Percentiles rank a stretch among this genome's conserved stretches.
Evolutionary conservation across 1,284 basidiomycete genomes (phyloP).

Genomic region (Ganoderma lingzhi): DNA sequence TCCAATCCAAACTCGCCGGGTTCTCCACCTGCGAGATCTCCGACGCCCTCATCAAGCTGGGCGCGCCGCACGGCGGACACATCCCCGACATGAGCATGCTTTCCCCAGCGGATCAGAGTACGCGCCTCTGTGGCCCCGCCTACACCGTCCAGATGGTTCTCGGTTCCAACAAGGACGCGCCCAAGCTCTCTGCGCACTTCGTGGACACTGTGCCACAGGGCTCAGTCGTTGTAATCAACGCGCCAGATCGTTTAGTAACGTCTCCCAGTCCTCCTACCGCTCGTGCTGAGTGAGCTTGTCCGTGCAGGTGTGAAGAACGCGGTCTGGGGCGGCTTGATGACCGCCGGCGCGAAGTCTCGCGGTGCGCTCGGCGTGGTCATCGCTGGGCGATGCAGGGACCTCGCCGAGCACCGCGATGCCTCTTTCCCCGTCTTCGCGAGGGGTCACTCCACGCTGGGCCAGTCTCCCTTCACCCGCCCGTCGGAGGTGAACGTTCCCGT

Average conservation of each 20-base stretch:
- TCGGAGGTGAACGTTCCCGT: conserved; percentile 82
- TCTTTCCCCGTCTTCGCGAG: conserved; percentile 84
- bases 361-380: conserved; percentile 81
- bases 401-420: conserved; percentile 76
- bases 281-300: conserved; percentile 20
- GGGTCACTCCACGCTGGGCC: conserved; percentile 87
- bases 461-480: conserved; percentile 87
- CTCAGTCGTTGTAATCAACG: conserved; percentile 80
- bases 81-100: conserved; percentile 81
- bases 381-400: conserved; percentile 85
- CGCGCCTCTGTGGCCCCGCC: conserved; percentile 76
- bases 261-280: neutral
- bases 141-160: conserved; percentile 93
- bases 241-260: conserved; percentile 69
- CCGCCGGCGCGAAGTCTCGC: conserved; percentile 79
- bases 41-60: conserved; percentile 91
- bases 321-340: conserved; percentile 94
- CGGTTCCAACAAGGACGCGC: conserved; percentile 65
- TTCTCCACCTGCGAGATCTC: conserved; percentile 88
- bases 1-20: conserved; percentile 46
- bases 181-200: conserved; percentile 80
- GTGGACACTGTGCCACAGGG: conserved; percentile 81
- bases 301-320: conserved; percentile 79
- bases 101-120: conserved; percentile 51
- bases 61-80: conserved; percentile 78